Evolutionary conservation across 2,329 filamentous ascomycete species (phyloP).

Genomic region (Epichloe elymi): DNA sequence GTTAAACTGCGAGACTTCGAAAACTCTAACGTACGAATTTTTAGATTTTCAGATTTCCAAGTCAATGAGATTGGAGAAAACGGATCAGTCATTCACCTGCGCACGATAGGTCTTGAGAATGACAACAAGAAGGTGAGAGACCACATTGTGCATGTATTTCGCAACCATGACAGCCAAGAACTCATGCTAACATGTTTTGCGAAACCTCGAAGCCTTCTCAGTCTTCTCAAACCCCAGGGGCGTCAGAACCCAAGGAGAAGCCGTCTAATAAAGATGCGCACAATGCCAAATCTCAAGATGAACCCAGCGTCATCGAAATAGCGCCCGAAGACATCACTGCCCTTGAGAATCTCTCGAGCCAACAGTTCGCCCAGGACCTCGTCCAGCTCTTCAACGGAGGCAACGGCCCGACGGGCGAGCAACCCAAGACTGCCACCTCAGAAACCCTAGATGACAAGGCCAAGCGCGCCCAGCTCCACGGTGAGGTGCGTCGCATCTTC

Average conservation of each 20-base stretch:
- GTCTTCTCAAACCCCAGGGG: slow-evolving; percentile 8
- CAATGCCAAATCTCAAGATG: slow-evolving; percentile 9
- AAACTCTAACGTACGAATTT: background rate
- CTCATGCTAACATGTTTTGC: background rate
- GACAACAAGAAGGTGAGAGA: slow-evolving; percentile 7
- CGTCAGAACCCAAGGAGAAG: background rate
- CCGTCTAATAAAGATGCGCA: slow-evolving; percentile 1
- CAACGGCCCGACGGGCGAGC: slow-evolving; percentile 16
- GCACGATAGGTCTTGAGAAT: slow-evolving; percentile 25
- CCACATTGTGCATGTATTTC: background rate
- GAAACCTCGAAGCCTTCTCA: slow-evolving; percentile 7
- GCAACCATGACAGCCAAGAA: background rate
- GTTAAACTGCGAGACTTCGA: background rate
- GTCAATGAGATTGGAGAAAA: slow-evolving; percentile 77
- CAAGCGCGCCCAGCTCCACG: slow-evolving; percentile 35
- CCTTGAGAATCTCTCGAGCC: slow-evolving; percentile 27
- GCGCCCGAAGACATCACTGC: slow-evolving; percentile 19
- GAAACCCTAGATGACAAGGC: slow-evolving; percentile 30
- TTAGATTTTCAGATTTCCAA: slow-evolving; percentile 77
- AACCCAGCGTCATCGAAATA: slow-evolving; percentile 13
- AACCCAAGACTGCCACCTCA: slow-evolving; percentile 24
- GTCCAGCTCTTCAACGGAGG: slow-evolving; percentile 27
- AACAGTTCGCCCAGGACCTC: slow-evolving; percentile 26
- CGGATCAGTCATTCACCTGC: slow-evolving; percentile 64
- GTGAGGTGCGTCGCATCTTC: slow-evolving; percentile 67